Conservation (phyloP, 2,329 filamentous ascomycete genomes). For the Talaromyces amestolkiae region DNA sequence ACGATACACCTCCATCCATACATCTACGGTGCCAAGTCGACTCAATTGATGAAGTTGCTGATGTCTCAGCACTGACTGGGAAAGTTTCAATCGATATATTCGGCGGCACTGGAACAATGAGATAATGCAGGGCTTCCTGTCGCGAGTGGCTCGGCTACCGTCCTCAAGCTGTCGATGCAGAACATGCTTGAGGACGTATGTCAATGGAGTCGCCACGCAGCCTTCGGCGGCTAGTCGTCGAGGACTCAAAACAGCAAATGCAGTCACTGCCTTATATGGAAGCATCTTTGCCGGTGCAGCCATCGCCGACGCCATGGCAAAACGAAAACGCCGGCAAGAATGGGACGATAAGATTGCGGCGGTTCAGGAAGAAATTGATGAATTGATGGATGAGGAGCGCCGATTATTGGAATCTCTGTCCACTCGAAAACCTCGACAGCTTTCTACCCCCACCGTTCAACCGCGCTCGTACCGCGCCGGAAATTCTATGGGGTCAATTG, state of each 20-base stretch:
- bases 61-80: background rate
- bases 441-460: background rate
- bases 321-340: conserved; percentile 40
- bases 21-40: background rate
- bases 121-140: conserved; percentile 47
- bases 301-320: conserved; percentile 40
- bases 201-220: conserved; percentile 36
- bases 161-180: conserved; percentile 43
- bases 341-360: conserved; percentile 44
- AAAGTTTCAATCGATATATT: background rate
- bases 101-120: conserved; percentile 26
- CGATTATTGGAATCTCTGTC: conserved; percentile 35
- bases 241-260: conserved; percentile 42
- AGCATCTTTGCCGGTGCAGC: conserved; percentile 45
- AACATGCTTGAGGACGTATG: conserved; percentile 39
- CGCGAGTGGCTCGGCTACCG: conserved; percentile 37
- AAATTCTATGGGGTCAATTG: background rate
- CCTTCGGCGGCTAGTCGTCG: conserved; percentile 31
- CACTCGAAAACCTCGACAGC: background rate
- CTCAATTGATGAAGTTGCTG: too few species aligned
- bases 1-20: background rate
- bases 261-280: conserved; percentile 44
- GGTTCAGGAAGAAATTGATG: conserved; percentile 42
- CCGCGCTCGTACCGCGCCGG: conserved; percentile 7
- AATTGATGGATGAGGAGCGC: conserved; percentile 40